Evolutionary conservation across 805 yeast genomes (phyloP).

Genomic region (Zygosaccharomyces rouxii): DNA sequence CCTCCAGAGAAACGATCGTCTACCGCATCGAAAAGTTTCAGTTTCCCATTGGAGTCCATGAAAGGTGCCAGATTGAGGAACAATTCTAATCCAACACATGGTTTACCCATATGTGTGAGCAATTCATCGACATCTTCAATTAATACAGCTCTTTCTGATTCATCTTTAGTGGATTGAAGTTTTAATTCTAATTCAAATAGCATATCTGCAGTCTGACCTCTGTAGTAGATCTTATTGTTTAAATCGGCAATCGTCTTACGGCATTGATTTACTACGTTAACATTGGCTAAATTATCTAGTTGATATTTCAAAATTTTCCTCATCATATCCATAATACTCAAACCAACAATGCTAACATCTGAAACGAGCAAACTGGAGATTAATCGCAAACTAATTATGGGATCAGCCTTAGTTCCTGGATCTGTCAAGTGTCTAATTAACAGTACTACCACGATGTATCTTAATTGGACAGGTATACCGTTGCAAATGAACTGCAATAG

Average conservation of each 20-base stretch:
- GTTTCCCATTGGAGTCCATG: conserved; percentile 9
- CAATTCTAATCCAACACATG: conserved; percentile 26
- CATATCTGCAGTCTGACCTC: conserved; percentile 82
- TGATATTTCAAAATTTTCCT: conserved; percentile 54
- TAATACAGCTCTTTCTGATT: conserved; percentile 25
- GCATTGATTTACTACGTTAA: conserved; percentile 41
- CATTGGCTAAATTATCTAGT: conserved; percentile 23
- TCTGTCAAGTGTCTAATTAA: conserved; percentile 36
- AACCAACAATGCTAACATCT: conserved; percentile 78
- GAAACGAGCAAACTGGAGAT: conserved; percentile 64
- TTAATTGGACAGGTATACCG: conserved; percentile 75
- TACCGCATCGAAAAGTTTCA: conserved; percentile 22
- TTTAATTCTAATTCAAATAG: conserved; percentile 57
- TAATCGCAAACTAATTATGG: conserved; percentile 38
- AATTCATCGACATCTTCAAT: conserved; percentile 23
- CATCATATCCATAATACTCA: conserved; percentile 77
- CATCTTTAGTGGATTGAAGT: conserved; percentile 26
- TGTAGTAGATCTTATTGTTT: conserved; percentile 75
- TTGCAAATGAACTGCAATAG: conserved; percentile 62
- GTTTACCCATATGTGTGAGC: conserved; percentile 18
- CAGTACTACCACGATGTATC: conserved; percentile 60
- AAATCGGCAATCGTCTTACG: conserved; percentile 61
- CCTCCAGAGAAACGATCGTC: conserved; percentile 22
- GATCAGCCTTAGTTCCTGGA: conserved; percentile 13
- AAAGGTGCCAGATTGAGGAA: conserved; percentile 26